A percentile compares a stretch with the other conserved stretches of the same genome.
Evolutionary conservation across 2,329 filamentous ascomycete genomes (phyloP).

Genomic region (Cryphonectria japonica): DNA sequence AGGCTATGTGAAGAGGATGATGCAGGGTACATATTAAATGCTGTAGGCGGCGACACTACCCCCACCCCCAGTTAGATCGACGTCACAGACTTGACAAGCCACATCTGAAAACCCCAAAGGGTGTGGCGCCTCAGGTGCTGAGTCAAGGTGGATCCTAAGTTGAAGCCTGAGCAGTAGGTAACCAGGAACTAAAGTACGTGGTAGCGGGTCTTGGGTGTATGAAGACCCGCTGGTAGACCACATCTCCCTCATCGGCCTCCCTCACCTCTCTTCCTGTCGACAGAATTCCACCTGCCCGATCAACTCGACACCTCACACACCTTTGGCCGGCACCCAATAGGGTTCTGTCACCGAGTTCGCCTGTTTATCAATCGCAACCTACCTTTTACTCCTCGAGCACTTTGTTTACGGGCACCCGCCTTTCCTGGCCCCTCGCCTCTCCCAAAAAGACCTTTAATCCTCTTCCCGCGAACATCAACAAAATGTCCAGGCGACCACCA

Average conservation of each 20-base stretch:
- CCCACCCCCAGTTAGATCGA: conserved; percentile 18
- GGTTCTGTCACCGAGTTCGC: not conserved
- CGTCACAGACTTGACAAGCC: conserved; percentile 22
- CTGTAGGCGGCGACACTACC: not conserved
- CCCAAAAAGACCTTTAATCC: not conserved
- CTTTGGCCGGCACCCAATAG: not conserved
- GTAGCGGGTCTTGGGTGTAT: conserved; percentile 4
- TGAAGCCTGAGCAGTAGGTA: not conserved
- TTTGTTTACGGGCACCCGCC: not conserved
- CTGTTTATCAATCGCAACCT: not conserved
- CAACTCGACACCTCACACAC: not conserved
- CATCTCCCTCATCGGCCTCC: conserved; percentile 10
- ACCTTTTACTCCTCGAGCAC: not conserved
- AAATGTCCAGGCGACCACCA: conserved; percentile 77
- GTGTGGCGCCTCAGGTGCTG: not conserved
- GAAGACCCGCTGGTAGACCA: conserved; percentile 11
- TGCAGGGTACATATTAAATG: conserved; percentile 2
- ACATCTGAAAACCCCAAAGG: not conserved
- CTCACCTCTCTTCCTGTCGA: conserved; percentile 1
- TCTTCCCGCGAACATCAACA: conserved; percentile 32
- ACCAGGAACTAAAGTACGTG: not conserved
- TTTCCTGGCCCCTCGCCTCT: not conserved
- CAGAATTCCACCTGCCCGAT: not conserved
- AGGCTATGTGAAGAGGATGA: conserved; percentile 16
- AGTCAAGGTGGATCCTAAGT: not conserved